phyloP scores from a whole-genome alignment of 1,139 yeast species.

The Diutina pseudorugosa region DNA sequence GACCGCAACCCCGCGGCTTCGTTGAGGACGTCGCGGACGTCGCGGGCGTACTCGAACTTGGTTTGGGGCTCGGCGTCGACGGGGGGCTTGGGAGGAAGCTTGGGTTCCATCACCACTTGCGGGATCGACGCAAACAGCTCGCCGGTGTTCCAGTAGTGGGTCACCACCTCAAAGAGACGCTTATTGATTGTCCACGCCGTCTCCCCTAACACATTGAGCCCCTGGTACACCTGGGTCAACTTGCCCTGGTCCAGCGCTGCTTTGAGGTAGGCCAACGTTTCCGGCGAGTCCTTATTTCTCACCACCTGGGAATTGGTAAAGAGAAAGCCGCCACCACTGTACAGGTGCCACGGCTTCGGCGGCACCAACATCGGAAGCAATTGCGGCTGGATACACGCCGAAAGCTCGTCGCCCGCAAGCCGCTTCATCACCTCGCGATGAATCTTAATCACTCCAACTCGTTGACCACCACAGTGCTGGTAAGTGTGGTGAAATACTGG shows the following conservation, averaged over 20 bases:
- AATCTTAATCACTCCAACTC: constrained; percentile 69
- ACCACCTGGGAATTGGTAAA: constrained; percentile 53
- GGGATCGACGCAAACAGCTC: constrained; percentile 76
- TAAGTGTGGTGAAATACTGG: constrained; percentile 90
- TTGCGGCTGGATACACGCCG: constrained; percentile 75
- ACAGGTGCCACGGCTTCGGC: constrained; percentile 79
- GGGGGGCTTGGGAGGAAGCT: constrained; percentile 55
- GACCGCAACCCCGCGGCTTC: constrained; percentile 64
- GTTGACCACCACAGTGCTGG: constrained; percentile 68
- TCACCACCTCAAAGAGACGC: constrained; percentile 52
- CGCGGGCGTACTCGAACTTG: constrained; percentile 54
- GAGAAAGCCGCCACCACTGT: constrained; percentile 75
- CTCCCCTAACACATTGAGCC: constrained; percentile 76
- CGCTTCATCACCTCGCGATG: constrained; percentile 58
- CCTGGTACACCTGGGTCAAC: constrained; percentile 58
- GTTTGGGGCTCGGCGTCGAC: constrained; percentile 59
- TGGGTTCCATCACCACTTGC: constrained; percentile 37
- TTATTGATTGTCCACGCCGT: constrained; percentile 92
- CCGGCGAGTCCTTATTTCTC: constrained; percentile 78
- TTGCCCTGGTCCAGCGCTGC: constrained; percentile 70
- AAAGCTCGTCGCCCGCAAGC: constrained; percentile 54
- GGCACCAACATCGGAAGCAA: constrained; percentile 83
- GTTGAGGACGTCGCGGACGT: constrained; percentile 43
- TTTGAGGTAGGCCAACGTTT: constrained; percentile 74
- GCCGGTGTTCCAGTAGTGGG: constrained; percentile 82